phyloP scores from a whole-genome alignment of 495 filamentous ascomycete species.

The Filosporella fistucella region DNA sequence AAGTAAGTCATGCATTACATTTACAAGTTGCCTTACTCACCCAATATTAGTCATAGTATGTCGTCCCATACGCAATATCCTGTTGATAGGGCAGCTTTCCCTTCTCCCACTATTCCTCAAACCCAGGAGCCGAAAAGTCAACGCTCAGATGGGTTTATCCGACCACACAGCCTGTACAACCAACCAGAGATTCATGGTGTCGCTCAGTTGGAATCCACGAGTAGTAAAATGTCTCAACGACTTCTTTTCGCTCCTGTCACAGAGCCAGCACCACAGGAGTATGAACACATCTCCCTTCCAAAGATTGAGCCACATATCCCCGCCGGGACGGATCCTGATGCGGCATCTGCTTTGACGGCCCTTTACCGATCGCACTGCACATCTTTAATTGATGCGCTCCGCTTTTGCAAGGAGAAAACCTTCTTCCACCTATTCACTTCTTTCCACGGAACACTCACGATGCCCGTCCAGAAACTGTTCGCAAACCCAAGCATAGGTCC shows the following conservation, averaged over 20 bases:
- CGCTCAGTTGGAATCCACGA: constrained; percentile 38
- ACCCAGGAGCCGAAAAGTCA: constrained; percentile 8
- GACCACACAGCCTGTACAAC: constrained; percentile 44
- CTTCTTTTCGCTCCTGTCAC: constrained; percentile 60
- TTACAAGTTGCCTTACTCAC: not conserved
- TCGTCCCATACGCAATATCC: constrained; percentile 38
- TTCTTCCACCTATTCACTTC: constrained; percentile 94
- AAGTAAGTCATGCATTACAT: constrained; percentile 27
- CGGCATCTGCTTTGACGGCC: constrained; percentile 73
- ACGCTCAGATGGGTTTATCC: constrained; percentile 18
- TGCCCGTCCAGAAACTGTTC: constrained; percentile 94
- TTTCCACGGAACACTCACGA: constrained; percentile 92
- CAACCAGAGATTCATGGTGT: constrained; percentile 40
- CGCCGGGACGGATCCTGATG: constrained; percentile 69
- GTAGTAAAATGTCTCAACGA: constrained; percentile 56
- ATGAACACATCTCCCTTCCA: constrained; percentile 71
- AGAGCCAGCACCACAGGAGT: constrained; percentile 44
- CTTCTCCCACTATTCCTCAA: constrained; percentile 49
- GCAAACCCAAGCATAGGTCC: constrained; percentile 73
- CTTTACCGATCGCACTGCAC: constrained; percentile 93
- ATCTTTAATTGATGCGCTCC: constrained; percentile 88
- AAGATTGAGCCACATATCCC: constrained; percentile 75
- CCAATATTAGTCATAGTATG: constrained; percentile 28
- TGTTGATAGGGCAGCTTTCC: constrained; percentile 65
- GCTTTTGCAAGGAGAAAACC: constrained; percentile 90